These are phyloP conservation scores for Penicillium paxilli DNA, from an alignment of 495 filamentous ascomycete genomes.

Conservation along the genomic window DNA sequence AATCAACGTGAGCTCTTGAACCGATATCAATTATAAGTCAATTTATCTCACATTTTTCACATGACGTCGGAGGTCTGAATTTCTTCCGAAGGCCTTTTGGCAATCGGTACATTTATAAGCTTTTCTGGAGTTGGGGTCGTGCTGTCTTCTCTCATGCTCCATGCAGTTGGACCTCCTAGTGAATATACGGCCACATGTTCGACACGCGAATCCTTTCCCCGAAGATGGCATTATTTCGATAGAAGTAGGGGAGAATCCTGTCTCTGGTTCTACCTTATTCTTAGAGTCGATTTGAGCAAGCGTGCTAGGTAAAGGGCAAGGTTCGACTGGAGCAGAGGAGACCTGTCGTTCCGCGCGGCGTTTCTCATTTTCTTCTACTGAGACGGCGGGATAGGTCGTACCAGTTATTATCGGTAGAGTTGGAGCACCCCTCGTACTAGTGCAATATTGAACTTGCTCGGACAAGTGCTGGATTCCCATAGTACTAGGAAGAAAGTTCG, in stretches of 20 bases:
- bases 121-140: slow-evolving; percentile 73
- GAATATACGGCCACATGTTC: slow-evolving; percentile 77
- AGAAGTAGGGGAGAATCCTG: neutral
- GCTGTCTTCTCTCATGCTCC: slow-evolving; percentile 86
- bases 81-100: slow-evolving; percentile 50
- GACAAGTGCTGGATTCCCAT: neutral
- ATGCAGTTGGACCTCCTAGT: slow-evolving; percentile 88
- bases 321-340: neutral
- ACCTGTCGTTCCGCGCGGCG: neutral
- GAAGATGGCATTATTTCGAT: slow-evolving; percentile 3
- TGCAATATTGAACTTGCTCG: neutral
- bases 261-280: neutral
- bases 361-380: neutral
- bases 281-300: neutral
- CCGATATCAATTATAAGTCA: too few relatives aligned
- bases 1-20: slow-evolving; percentile 3
- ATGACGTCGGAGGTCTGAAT: slow-evolving; percentile 83
- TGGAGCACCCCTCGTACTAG: neutral
- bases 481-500: too few relatives aligned
- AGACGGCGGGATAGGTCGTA: neutral
- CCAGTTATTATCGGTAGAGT: neutral
- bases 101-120: slow-evolving; percentile 69
- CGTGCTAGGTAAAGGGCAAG: neutral
- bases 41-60: slow-evolving; percentile 65
- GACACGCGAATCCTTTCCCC: slow-evolving; percentile 64